Base-by-base conservation (phyloP, 2,329 filamentous ascomycete species). In the Phyllosticta capitalensis region DNA sequence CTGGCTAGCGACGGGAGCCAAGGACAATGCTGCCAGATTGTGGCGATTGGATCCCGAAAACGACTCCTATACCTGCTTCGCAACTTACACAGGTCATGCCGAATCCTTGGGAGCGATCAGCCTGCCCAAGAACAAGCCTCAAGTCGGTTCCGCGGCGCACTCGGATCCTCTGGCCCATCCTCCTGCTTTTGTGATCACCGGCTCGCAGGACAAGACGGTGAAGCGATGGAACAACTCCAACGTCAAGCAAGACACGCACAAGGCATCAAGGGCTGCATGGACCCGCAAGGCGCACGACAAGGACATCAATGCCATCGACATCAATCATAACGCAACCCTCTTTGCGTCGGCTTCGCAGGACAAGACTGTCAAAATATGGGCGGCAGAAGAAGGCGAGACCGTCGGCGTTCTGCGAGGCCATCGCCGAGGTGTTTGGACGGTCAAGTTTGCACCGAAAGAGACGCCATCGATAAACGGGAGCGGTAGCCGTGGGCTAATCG, bases 271-370 rank as follows among this genome's bases (percentile, higher is more conserved):
- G 65, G 90, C 90, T 49, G 75, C 86, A 4, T 99, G 89, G 72
- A 97, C 94, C 0, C 84, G 94, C 60, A 95, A 96, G 73, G 94
- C 94, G 0, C 94, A 99, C 74, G 94, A 99, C 69, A 99, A 99
- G 71, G 94, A 99, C 65, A 99, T 99, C 74, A 99, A 99, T 67
- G 91, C 94, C 2, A 83, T 99, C 55, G 90, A 95, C 64, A 81
- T 94, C 10, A 89, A 91, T 64, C 81, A 85, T 21, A 80, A 82
- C 1, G 84, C 83, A 4, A 83, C 85, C n/a, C 75, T 96, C 0
- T 97, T 99, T 69, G 95, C 92, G 2, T 96, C 94, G 1, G 92
- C 94, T 28, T 97, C 92, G 5, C 94, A 99, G 74, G 94, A 99
- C 72, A 89, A 91, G 65, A 95, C 90, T 0, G 91, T 97, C 65